Evolutionary conservation across 768 basidiomycete species (phyloP), one percentile per base, ranked within the genome.

Genomic region (Xerocomellus dryophilus): DNA sequence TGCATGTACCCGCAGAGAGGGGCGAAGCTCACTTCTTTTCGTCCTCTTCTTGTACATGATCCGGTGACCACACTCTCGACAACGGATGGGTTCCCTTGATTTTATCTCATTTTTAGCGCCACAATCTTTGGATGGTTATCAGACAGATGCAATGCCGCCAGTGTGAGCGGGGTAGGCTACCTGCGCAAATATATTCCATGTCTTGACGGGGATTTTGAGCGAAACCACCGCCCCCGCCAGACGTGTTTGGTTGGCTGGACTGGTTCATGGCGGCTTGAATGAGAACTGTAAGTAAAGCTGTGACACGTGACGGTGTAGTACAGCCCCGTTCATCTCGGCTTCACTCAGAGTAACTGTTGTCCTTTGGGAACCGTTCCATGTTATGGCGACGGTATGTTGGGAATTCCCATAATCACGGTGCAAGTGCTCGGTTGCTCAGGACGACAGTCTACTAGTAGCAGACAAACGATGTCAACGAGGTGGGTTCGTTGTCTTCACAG

Each of bases 1-100:
- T 38, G 40, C 25, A 21, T 32, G 47, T 11, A 20, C 14, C 32
- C 6, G 27, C 2, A 39, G 15, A 20, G n/a, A 18, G 17, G 15
- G 23, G 18, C 8, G 6, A 48, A 18, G 76, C 93, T 68, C 63
- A 98, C 96, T 95, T 78, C 93, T 79, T 66, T 82, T 90, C 21
- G 94, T 96, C 64, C 96, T 78, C 72, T 95, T 97, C 75, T 98
- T 98, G 74, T 97, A 98, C 92, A 98, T 94, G 69, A 98, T 96
- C 48, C 96, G 85, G 72, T 98, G 96, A 4, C 96, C 96, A 66
- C 96, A 98, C 67, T 98, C 93, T 61, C 90, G 81, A 74, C 96
- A 98, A 52, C 96, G 87, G 59, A 98, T 95, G 40, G 93, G 92
- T 69, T 98, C 96, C 54, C 92, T 78, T 8, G 90, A 78, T 71